Conservation (phyloP, 306 rosid species). For the Hippophae gyantsensis region DNA sequence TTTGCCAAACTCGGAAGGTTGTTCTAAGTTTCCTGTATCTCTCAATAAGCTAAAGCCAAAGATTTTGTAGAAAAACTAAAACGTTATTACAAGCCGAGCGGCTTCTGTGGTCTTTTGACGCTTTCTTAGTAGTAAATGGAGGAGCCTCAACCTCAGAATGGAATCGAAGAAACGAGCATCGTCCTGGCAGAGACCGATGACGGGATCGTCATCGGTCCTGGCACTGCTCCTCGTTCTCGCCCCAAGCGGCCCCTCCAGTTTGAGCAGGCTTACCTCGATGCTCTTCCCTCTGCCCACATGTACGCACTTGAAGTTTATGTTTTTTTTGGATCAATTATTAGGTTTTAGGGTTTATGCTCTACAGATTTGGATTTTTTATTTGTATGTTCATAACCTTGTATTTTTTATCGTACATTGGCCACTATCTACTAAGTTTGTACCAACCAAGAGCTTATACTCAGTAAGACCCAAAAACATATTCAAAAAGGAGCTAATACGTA, state of each 20-base stretch:
- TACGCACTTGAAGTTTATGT: constrained; percentile 5
- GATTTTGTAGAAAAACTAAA: too few relatives aligned
- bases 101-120: too few relatives aligned
- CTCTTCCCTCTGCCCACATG: constrained; percentile 88
- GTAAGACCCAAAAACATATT: too few relatives aligned
- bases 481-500: too few relatives aligned
- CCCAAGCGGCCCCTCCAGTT: constrained; percentile 92
- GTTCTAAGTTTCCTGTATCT: too few relatives aligned
- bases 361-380: constrained; percentile 9
- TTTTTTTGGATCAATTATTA: neutral
- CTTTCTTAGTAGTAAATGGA: neutral
- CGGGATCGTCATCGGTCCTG: constrained; percentile 57
- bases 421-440: too few relatives aligned
- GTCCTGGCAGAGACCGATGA: constrained; percentile 34
- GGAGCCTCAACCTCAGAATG: constrained; percentile 25
- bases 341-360: constrained; percentile 10
- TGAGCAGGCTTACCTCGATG: constrained; percentile 86
- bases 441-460: too few relatives aligned
- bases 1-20: too few relatives aligned
- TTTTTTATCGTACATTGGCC: neutral
- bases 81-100: too few relatives aligned
- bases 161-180: constrained; percentile 4
- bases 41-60: too few relatives aligned
- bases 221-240: constrained; percentile 71
- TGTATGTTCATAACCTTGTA: neutral